Evolutionary conservation across 2,329 filamentous ascomycete species (phyloP).

Genomic region (Bipolaris gigantea): DNA sequence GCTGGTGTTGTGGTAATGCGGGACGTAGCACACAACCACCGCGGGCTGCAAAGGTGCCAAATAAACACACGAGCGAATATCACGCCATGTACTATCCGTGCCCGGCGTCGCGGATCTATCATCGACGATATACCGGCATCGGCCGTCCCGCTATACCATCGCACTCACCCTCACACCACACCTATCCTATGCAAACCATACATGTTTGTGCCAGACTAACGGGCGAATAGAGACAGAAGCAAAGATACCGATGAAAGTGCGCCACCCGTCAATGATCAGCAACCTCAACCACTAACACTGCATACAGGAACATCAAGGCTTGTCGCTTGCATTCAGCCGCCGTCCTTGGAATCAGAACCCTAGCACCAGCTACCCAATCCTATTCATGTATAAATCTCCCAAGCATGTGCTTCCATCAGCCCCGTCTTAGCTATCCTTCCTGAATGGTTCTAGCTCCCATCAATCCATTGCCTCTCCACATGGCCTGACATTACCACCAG

Average conservation of each 20-base stretch:
- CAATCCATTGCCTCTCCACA: neutral
- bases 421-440: neutral
- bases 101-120: too few relatives aligned
- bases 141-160: too few relatives aligned
- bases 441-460: neutral
- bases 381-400: neutral
- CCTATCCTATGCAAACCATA: too few relatives aligned
- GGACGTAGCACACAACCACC: neutral
- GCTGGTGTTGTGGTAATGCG: constrained; percentile 1
- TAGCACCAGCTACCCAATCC: neutral
- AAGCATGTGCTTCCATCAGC: neutral
- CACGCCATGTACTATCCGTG: too few relatives aligned
- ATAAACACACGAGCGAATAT: neutral
- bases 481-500: neutral
- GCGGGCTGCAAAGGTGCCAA: neutral
- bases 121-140: too few relatives aligned
- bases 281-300: neutral
- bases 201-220: neutral
- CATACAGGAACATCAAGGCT: neutral
- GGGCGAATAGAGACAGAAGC: neutral
- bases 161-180: too few relatives aligned
- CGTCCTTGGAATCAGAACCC: neutral
- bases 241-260: neutral
- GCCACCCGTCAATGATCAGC: neutral
- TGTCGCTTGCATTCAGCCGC: neutral